Conservation (phyloP, 306 rosid species). For the Ormosia emarginata region DNA sequence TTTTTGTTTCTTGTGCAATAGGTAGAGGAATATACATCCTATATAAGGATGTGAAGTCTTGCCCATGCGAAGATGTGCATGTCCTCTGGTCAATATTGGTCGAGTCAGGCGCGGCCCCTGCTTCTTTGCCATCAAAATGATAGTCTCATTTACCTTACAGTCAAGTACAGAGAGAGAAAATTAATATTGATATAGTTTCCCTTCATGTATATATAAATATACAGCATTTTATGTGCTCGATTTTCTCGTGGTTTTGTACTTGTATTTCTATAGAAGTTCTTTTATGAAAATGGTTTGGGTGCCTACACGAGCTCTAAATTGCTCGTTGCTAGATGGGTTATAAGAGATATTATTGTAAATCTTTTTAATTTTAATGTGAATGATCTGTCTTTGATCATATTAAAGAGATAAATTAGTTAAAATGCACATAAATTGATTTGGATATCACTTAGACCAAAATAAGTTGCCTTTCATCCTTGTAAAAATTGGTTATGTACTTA, state of each 20-base stretch:
- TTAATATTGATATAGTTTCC: not conserved
- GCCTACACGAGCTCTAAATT: not conserved
- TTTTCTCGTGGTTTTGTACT: not conserved
- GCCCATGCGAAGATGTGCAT: constrained; percentile 75
- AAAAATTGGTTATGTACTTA: too few relatives aligned
- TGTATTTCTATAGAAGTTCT: not conserved
- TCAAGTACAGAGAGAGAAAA: not conserved
- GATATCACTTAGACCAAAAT: too few relatives aligned
- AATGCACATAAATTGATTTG: too few relatives aligned
- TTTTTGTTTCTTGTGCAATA: not conserved
- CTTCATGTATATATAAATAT: not conserved
- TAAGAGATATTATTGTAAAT: too few relatives aligned
- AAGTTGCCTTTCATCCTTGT: too few relatives aligned
- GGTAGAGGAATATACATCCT: constrained; percentile 65
- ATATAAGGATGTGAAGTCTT: constrained; percentile 74
- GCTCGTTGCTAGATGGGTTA: not conserved
- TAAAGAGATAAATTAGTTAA: too few relatives aligned
- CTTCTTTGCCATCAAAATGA: constrained; percentile 38
- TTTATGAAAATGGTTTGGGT: not conserved
- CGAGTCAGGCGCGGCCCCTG: constrained; percentile 35
- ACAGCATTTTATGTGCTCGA: not conserved
- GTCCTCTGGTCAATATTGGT: constrained; percentile 76
- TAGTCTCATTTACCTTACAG: not conserved
- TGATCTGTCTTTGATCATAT: too few relatives aligned
- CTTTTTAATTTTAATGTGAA: too few relatives aligned